Conservation (phyloP, 768 basidiomycete species). For the Suillus bovinus region DNA sequence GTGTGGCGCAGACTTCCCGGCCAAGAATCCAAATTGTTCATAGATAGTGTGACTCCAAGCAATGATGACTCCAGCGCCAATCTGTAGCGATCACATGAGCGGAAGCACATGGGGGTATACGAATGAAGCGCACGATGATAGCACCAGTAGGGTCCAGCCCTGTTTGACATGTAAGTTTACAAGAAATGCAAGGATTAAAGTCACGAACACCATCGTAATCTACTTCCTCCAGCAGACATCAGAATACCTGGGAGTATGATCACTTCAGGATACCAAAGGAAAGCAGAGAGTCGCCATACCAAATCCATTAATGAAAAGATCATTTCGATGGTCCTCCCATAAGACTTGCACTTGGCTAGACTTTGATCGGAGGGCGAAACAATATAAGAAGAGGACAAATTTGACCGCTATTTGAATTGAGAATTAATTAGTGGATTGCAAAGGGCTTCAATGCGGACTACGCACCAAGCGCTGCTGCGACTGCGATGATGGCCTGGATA, state of each 20-base stretch:
- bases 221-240: constrained; percentile 83
- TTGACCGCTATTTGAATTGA: constrained; percentile 64
- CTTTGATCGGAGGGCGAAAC: constrained; percentile 70
- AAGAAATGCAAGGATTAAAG: constrained; percentile 9
- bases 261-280: not conserved
- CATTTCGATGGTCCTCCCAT: constrained; percentile 97
- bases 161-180: constrained; percentile 26
- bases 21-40: constrained; percentile 80
- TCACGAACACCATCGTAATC: constrained; percentile 76
- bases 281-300: constrained; percentile 40
- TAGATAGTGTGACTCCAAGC: constrained; percentile 80
- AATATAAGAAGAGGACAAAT: constrained; percentile 84
- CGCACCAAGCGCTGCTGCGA: constrained; percentile 73
- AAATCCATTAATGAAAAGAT: constrained; percentile 81
- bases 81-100: constrained; percentile 42
- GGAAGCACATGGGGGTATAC: not conserved
- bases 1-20: constrained; percentile 89
- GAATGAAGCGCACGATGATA: constrained; percentile 54
- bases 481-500: constrained; percentile 80
- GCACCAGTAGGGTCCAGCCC: constrained; percentile 80
- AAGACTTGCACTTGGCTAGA: constrained; percentile 94
- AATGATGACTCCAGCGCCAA: constrained; percentile 74
- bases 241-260: constrained; percentile 57
- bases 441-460: not conserved
- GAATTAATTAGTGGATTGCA: constrained; percentile 5